Conservation (phyloP, 257 asterid genomes). For the Anisodus acutangulus region DNA sequence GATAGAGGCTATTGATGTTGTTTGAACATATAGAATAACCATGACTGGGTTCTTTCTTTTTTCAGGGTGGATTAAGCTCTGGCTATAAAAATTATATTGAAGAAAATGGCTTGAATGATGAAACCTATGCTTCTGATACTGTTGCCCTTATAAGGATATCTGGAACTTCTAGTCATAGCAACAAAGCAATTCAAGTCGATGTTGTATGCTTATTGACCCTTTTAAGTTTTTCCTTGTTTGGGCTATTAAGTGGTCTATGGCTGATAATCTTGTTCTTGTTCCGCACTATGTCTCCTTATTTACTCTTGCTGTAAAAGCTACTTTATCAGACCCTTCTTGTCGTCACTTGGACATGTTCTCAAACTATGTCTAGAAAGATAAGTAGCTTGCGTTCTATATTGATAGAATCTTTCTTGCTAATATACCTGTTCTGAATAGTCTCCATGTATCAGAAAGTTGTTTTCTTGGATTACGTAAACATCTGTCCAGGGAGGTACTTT, state of each 20-base stretch:
- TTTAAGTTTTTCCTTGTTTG: constrained; percentile 12
- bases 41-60: background rate
- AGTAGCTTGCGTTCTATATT: background rate
- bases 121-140: constrained; percentile 82
- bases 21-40: background rate
- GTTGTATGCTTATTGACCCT: constrained; percentile 59
- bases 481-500: background rate
- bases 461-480: background rate
- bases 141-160: constrained; percentile 85
- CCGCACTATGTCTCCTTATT: background rate
- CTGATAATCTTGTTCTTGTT: background rate
- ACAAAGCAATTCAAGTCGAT: constrained; percentile 88
- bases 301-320: background rate
- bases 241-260: background rate
- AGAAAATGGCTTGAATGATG: constrained; percentile 95
- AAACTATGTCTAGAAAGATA: background rate
- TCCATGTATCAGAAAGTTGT: background rate
- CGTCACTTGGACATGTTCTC: background rate
- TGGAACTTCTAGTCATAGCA: constrained; percentile 79
- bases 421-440: background rate
- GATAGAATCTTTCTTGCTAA: background rate
- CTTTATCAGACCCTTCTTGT: background rate
- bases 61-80: constrained; percentile 93
- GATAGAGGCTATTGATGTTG: background rate
- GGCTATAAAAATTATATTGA: constrained; percentile 84